Evolutionary conservation across 805 yeast genomes (phyloP), one percentile per base, ranked within the genome.

Genomic region (Wickerhamiella slavikovae): DNA sequence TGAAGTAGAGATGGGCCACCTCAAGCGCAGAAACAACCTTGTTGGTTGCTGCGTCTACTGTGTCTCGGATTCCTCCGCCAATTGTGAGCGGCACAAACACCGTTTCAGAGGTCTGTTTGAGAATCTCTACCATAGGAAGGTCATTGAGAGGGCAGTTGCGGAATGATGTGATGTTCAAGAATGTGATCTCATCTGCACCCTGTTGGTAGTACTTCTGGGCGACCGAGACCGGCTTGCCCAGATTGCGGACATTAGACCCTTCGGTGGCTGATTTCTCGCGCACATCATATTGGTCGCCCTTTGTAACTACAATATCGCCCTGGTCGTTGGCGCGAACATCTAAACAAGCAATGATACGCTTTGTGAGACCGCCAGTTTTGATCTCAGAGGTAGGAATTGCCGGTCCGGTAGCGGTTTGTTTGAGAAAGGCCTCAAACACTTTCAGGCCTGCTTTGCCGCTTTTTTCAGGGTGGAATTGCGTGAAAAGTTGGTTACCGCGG

Each of bases 381-480:
- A 25, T 15, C 3, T 53, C 34, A 6, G 30, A 34, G 14, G 35
- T 22, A 2, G 21, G 9, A 3, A 20, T 14, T 15, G 15, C 28
- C n/a, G n/a, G n/a, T 3, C 52, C 42, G 17, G 49, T 24, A 35
- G 54, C 57, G 7, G 51, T 44, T 17, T 62, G 64, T 22, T 61
- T 62, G 41, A 89, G 56, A 47, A 89, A 89, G 17, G 77, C 66
- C 34, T 64, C 63, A 34, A 89, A 64, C 7, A 85, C 68, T 36
- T 66, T 64, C 26, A 89, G 57, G 28, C 99, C 99, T 4, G 93
- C 93, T 15, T 58, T 47, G 9, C 98, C 98, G 3, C 94, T 79
- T 51, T 89, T 89, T 48, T 89, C 99, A n/a, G 99, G 99, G 53
- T 89, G 99, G 52, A 89, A 89, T 51, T 89, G 99, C 1, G 96